phyloP scores from a whole-genome alignment of 371 early-diverging fungal species.

The Phascolomyces articulosus region DNA sequence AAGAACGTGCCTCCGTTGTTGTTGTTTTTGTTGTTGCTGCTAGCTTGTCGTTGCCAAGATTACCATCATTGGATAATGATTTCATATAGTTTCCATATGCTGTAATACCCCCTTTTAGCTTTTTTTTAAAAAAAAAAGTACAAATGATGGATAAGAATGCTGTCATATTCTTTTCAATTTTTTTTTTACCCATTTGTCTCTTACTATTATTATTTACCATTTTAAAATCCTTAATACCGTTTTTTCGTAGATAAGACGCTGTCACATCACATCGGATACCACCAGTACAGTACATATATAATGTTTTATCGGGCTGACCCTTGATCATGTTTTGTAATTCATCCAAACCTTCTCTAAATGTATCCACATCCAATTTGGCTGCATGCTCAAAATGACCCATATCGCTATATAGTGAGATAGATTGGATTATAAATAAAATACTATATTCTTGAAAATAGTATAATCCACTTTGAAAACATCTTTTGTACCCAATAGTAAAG shows the following conservation, averaged over 20 bases:
- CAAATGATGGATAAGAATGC: not conserved
- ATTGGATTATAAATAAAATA: too few species aligned
- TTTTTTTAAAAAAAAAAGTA: not conserved
- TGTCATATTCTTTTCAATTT: not conserved
- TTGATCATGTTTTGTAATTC: slow-evolving; percentile 28
- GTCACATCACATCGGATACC: slow-evolving; percentile 82
- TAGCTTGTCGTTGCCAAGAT: too few species aligned
- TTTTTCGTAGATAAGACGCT: slow-evolving; percentile 68
- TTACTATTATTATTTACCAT: slow-evolving; percentile 39
- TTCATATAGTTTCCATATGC: slow-evolving; percentile 71
- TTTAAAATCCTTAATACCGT: slow-evolving; percentile 69
- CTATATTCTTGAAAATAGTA: too few species aligned
- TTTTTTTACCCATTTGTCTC: slow-evolving; percentile 68
- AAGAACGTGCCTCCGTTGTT: slow-evolving; percentile 27
- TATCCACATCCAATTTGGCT: slow-evolving; percentile 71
- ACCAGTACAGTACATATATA: slow-evolving; percentile 87
- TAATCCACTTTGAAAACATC: too few species aligned
- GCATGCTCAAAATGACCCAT: slow-evolving; percentile 74
- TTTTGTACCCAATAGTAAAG: too few species aligned
- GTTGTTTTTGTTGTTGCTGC: not conserved
- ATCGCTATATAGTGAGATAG: slow-evolving; percentile 35
- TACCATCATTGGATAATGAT: not conserved
- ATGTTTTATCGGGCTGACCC: slow-evolving; percentile 47
- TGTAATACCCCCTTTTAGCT: slow-evolving; percentile 79
- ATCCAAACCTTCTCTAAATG: slow-evolving; percentile 68